Evolutionary conservation across 2,329 filamentous ascomycete species (phyloP), one percentile per base, ranked within the genome.

Genomic region (Lachnellula occidentalis): DNA sequence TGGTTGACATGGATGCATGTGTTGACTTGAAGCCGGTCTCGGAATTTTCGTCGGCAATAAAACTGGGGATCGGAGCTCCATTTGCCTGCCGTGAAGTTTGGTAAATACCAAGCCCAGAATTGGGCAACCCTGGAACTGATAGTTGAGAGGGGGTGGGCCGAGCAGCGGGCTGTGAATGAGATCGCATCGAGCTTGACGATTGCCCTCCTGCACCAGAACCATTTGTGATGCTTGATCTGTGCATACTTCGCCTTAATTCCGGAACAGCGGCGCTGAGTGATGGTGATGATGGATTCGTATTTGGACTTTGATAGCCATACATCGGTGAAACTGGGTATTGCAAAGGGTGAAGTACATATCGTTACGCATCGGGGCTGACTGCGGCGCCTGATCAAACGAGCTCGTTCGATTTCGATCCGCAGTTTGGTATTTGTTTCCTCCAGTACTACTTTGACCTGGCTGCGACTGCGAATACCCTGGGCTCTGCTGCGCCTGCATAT

Each of bases 101-200:
- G 51, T 68, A 66, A 12, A 64, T 59, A 27, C 62, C 64, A 45
- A 66, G 53, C 73, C 76, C 34, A 51, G 72, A 68, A 34, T 65
- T 66, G 0, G 71, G 58, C 2, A 72, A 71, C 71, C 21, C 73
- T 62, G 41, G 72, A 59, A 61, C 73, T 71, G 51, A 62, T 64
- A 53, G 64, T 53, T 54, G 66, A 61, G 67, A 54, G 70, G 67
- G 34, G 56, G 64, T 51, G 63, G 70, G 58, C 54, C 68, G 61
- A 22, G 80, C 78, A 2, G 82, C 82, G 22, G 83, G 83, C 65
- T 86, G 83, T n/a, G 83, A 86, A 65, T 86, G 83, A 24, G 83
- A 86, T 59, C 83, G 76, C 57, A 83, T 67, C n/a, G 80, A 73
- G 61, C 81, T 80, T 53, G 74, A 79, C 24, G 80, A 74, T 50